Evolutionary conservation across 306 rosid species (phyloP).

Genomic region (Rosa rugosa): DNA sequence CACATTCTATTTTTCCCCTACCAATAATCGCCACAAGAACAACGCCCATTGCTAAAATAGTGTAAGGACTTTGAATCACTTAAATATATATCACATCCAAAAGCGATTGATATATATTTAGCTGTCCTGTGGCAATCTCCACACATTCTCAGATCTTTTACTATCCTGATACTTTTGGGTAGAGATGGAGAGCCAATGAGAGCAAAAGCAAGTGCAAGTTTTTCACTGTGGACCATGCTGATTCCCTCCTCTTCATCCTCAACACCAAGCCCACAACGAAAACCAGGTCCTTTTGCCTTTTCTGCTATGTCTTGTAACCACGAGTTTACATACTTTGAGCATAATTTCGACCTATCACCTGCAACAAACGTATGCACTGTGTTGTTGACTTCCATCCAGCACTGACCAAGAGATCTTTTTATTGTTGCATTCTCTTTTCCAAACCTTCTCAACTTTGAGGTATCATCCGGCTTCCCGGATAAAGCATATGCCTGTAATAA

Average conservation of each 20-base stretch:
- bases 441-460: conserved; percentile 45
- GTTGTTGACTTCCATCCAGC: conserved; percentile 75
- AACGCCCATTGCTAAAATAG: conserved; percentile 73
- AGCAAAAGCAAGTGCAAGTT: conserved; percentile 74
- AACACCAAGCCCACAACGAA: conserved; percentile 44
- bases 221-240: conserved; percentile 69
- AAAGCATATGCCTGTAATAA: conserved; percentile 60
- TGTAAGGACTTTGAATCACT: conserved; percentile 68
- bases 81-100: conserved; percentile 73
- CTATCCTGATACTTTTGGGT: conserved; percentile 55
- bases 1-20: conserved; percentile 25
- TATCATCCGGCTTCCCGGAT: conserved; percentile 53
- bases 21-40: conserved; percentile 97
- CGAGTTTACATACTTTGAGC: conserved; percentile 42
- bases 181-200: conserved; percentile 46
- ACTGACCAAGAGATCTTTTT: conserved; percentile 52
- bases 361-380: conserved; percentile 55
- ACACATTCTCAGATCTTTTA: conserved; percentile 79
- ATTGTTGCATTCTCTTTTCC: conserved; percentile 48
- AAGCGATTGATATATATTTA: conserved; percentile 63
- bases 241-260: conserved; percentile 79
- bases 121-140: conserved; percentile 79
- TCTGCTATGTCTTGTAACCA: conserved; percentile 55
- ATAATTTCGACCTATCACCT: conserved; percentile 49
- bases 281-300: conserved; percentile 44